Evolutionary conservation across 805 yeast genomes (phyloP).

Genomic region (Wickerhamomyces silvicola): DNA sequence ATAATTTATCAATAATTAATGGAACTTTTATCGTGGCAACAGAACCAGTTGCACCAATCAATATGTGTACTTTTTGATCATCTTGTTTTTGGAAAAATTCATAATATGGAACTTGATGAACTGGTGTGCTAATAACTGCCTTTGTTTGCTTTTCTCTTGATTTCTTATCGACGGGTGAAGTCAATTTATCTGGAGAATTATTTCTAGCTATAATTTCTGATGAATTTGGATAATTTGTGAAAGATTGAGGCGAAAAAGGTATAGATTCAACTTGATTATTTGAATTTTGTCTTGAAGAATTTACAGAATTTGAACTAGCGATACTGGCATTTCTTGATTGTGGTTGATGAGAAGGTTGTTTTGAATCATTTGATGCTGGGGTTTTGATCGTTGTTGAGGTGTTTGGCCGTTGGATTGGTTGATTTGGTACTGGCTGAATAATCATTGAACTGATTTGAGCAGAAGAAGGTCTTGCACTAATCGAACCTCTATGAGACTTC

Average conservation of each 20-base stretch:
- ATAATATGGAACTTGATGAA: conserved; percentile 69
- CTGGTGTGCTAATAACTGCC: conserved; percentile 49
- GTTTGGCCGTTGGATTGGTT: conserved; percentile 6
- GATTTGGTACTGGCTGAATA: conserved; percentile 13
- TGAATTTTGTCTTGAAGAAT: conserved; percentile 24
- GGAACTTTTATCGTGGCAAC: conserved; percentile 96
- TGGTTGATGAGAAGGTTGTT: conserved; percentile 8
- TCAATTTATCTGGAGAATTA: conserved; percentile 1
- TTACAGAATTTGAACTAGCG: conserved; percentile 10
- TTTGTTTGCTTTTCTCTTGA: conserved; percentile 34
- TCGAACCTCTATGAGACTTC: conserved; percentile 50
- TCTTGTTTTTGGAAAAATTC: conserved; percentile 66
- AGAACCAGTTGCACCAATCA: conserved; percentile 91
- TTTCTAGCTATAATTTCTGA: not conserved
- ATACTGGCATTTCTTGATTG: conserved; percentile 16
- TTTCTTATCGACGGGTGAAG: conserved; percentile 17
- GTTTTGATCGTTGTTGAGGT: conserved; percentile 3
- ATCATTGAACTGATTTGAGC: conserved; percentile 22
- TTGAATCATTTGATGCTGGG: conserved; percentile 6
- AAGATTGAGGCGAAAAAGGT: conserved; percentile 16
- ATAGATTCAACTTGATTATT: conserved; percentile 15
- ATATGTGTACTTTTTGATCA: conserved; percentile 80
- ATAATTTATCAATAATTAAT: conserved; percentile 76
- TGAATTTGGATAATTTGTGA: conserved; percentile 4
- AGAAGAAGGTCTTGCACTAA: conserved; percentile 45